Evolutionary conservation across 2,329 filamentous ascomycete species (phyloP).

Genomic region (Magnaporthiopsis poae): DNA sequence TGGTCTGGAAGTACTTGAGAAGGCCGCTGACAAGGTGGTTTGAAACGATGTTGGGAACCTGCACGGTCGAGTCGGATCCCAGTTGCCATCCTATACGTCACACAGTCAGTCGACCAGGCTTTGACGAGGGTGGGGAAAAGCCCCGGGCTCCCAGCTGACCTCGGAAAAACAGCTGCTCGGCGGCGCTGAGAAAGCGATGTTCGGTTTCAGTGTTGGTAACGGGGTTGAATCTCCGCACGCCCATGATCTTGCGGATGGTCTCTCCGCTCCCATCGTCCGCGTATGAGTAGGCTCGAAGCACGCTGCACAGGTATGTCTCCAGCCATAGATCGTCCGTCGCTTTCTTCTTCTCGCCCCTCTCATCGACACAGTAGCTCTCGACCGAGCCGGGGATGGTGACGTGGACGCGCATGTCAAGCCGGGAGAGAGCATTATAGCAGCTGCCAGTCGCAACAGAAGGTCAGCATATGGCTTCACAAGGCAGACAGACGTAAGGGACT

Average conservation of each 20-base stretch:
- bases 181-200: slow-evolving; percentile 87
- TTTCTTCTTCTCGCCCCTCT: slow-evolving; percentile 86
- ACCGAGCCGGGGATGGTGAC: slow-evolving; percentile 94
- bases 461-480: neutral
- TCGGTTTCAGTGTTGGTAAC: slow-evolving; percentile 97
- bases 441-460: slow-evolving; percentile 21
- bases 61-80: slow-evolving; percentile 91
- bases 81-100: slow-evolving; percentile 69
- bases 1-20: slow-evolving; percentile 88
- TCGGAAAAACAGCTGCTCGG: slow-evolving; percentile 88
- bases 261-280: slow-evolving; percentile 92
- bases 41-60: slow-evolving; percentile 91
- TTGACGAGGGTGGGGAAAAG: neutral
- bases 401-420: slow-evolving; percentile 95
- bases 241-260: slow-evolving; percentile 90
- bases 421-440: slow-evolving; percentile 98
- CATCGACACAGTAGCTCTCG: slow-evolving; percentile 94
- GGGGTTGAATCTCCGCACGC: slow-evolving; percentile 93
- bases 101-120: neutral
- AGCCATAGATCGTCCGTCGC: slow-evolving; percentile 92
- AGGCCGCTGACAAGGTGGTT: slow-evolving; percentile 93
- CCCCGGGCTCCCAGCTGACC: slow-evolving; percentile 40
- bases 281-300: slow-evolving; percentile 89
- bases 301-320: slow-evolving; percentile 92
- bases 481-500: neutral